Evolutionary conservation across 495 filamentous ascomycete genomes (phyloP).

Genomic region (Penicillium desertorum): DNA sequence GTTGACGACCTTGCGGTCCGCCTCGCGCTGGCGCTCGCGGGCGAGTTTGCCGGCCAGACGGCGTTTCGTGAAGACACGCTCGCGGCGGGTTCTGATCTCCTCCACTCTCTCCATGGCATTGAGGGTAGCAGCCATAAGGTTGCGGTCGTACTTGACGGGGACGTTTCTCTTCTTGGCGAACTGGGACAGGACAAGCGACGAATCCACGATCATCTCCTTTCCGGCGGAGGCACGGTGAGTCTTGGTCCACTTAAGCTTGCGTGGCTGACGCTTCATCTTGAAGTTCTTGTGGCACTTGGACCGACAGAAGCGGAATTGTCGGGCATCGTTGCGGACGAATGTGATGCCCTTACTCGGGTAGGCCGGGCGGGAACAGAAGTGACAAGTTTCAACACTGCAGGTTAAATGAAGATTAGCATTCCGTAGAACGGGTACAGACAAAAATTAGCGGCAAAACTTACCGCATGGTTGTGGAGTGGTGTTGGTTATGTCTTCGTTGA

Average conservation of each 20-base stretch:
- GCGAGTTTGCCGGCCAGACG: slow-evolving; percentile 88
- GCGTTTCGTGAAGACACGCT: slow-evolving; percentile 88
- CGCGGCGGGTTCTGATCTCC: slow-evolving; percentile 80
- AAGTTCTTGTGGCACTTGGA: slow-evolving; percentile 97
- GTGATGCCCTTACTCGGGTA: slow-evolving; percentile 91
- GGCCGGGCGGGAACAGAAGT: slow-evolving; percentile 82
- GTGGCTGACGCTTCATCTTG: slow-evolving; percentile 94
- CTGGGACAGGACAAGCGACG: slow-evolving; percentile 82
- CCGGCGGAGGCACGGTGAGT: slow-evolving; percentile 67
- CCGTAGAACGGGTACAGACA: background rate
- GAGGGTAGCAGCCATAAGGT: slow-evolving; percentile 81
- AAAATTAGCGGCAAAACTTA: slow-evolving; percentile 17
- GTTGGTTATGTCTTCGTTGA: slow-evolving; percentile 25
- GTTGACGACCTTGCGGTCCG: slow-evolving; percentile 82
- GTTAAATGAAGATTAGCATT: slow-evolving; percentile 6
- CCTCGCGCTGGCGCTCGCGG: slow-evolving; percentile 63
- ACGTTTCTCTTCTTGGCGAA: slow-evolving; percentile 93
- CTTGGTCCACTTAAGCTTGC: slow-evolving; percentile 87
- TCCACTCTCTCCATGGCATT: slow-evolving; percentile 86
- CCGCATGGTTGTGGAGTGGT: slow-evolving; percentile 36
- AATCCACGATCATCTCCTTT: slow-evolving; percentile 94
- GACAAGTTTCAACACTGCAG: slow-evolving; percentile 78
- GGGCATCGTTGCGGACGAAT: slow-evolving; percentile 79
- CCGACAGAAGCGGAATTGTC: slow-evolving; percentile 65
- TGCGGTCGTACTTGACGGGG: slow-evolving; percentile 91